Evolutionary conservation across 2,329 filamentous ascomycete genomes (phyloP), one percentile per base, ranked within the genome.

Genomic region (Aureobasidium mangrovei): DNA sequence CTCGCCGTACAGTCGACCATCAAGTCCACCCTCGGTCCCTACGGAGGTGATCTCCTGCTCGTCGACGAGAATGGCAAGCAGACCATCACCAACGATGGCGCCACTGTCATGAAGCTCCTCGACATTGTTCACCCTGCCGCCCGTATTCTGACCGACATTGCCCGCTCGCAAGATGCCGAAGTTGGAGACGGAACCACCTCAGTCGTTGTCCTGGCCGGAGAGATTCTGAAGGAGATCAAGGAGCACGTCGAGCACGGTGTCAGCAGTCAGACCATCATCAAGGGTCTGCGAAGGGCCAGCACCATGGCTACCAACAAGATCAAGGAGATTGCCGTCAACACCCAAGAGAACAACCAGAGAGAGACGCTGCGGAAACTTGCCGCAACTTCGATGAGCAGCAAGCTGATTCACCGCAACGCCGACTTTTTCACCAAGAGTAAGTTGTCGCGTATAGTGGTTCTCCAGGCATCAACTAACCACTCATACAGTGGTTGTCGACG

Each of bases 41-140:
- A 97, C 74, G 93, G 93, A 69, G 93, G 93, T 67, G 93, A 98
- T 74, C 76, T 97, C 69, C 79, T 98, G 70, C 85, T 98, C 74
- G 91, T 97, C 55, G 93, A 97, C 73, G 85, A 84, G 72, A 96
- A 96, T 78, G 93, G 93, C 71, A 85, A 76, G 72, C 90, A 96
- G 76, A 98, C 93, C 54, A 97, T 98, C 69, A 98, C 93, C 64
- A 98, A 98, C 74, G 93, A 98, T 76, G 93, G 93, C 68, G 93
- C 93, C 46, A 98, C 93, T 48, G 93, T 97, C 58, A 98, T 98
- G 93, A 97, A 96, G 88, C 86, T 98, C 54, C 86, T 98, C 69
- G 93, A 98, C 70, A 97, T 98, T 66, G 88, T 98, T 59, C 93
- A 98, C 77, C 93, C 93, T 63, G 93, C 93, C 62, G 93, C 93